phyloP scores from a whole-genome alignment of 176 grass and related monocot genomes.

The Oryza officinalis region DNA sequence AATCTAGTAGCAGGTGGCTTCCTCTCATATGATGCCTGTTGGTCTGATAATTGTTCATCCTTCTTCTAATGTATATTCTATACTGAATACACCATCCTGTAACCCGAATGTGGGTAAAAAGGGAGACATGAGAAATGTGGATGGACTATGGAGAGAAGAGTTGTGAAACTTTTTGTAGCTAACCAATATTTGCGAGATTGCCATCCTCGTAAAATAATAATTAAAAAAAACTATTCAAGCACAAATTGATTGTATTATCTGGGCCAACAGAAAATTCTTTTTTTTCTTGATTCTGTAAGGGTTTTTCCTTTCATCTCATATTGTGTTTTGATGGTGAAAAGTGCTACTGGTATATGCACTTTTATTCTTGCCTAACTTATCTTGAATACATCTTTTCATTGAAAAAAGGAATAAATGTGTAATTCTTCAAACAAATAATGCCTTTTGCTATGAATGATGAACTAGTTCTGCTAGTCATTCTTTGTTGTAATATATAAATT shows the following conservation, averaged over 20 bases:
- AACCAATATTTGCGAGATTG: background rate
- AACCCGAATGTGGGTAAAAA: background rate
- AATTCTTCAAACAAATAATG: background rate
- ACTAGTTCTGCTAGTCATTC: background rate
- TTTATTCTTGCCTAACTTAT: background rate
- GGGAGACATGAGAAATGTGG: background rate
- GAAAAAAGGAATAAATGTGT: background rate
- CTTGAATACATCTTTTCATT: background rate
- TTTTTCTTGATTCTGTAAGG: background rate
- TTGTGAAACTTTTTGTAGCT: background rate
- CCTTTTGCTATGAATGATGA: background rate
- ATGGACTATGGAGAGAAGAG: background rate
- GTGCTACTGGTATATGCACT: background rate
- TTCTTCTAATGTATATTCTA: background rate
- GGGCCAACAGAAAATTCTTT: background rate
- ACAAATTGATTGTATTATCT: background rate
- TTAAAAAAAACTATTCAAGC: background rate
- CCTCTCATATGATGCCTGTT: background rate
- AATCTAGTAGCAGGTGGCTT: background rate
- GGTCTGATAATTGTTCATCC: background rate
- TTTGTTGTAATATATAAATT: conserved; percentile 3
- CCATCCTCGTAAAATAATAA: background rate
- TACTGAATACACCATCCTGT: too few relatives aligned
- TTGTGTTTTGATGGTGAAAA: background rate
- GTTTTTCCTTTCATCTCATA: background rate